Evolutionary conservation across 2,329 filamentous ascomycete genomes (phyloP).

Genomic region (Colletotrichum nymphaeae): DNA sequence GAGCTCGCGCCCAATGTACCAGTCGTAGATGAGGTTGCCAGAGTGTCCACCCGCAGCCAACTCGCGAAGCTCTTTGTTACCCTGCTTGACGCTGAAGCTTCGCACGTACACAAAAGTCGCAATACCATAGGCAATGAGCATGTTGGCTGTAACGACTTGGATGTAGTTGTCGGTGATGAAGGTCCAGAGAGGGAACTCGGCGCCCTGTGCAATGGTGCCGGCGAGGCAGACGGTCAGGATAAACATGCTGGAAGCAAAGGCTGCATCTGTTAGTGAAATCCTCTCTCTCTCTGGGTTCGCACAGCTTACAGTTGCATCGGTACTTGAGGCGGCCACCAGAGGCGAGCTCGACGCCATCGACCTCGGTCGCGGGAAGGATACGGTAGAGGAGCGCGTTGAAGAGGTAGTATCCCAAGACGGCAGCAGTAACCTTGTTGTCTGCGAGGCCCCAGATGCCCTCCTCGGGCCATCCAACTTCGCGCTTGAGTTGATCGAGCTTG

Average conservation of each 20-base stretch:
- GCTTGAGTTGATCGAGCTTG: slow-evolving; percentile 77
- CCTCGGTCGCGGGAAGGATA: slow-evolving; percentile 79
- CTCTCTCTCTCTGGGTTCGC: background rate
- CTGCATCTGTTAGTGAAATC: slow-evolving; percentile 53
- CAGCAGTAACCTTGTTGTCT: slow-evolving; percentile 76
- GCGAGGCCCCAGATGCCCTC: slow-evolving; percentile 77
- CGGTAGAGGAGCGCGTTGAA: slow-evolving; percentile 81
- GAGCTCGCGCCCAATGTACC: slow-evolving; percentile 93
- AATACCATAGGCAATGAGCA: slow-evolving; percentile 78
- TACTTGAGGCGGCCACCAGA: slow-evolving; percentile 83
- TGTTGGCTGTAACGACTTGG: slow-evolving; percentile 85
- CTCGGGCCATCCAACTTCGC: slow-evolving; percentile 83
- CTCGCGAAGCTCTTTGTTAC: slow-evolving; percentile 78
- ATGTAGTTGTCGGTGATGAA: slow-evolving; percentile 94
- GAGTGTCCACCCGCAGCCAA: slow-evolving; percentile 84
- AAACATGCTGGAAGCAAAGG: slow-evolving; percentile 79
- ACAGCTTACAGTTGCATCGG: slow-evolving; percentile 76
- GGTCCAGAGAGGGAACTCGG: slow-evolving; percentile 88
- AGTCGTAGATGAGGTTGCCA: slow-evolving; percentile 92
- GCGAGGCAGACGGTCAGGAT: slow-evolving; percentile 78
- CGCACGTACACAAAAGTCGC: slow-evolving; percentile 83
- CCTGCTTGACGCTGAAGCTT: slow-evolving; percentile 85
- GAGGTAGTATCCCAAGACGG: slow-evolving; percentile 81
- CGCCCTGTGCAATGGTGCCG: slow-evolving; percentile 81
- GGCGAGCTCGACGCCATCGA: slow-evolving; percentile 76